Percentiles rank a stretch among this genome's conserved stretches.
Conservation (phyloP, 306 rosid species). For the Cajanus cajan region DNA sequence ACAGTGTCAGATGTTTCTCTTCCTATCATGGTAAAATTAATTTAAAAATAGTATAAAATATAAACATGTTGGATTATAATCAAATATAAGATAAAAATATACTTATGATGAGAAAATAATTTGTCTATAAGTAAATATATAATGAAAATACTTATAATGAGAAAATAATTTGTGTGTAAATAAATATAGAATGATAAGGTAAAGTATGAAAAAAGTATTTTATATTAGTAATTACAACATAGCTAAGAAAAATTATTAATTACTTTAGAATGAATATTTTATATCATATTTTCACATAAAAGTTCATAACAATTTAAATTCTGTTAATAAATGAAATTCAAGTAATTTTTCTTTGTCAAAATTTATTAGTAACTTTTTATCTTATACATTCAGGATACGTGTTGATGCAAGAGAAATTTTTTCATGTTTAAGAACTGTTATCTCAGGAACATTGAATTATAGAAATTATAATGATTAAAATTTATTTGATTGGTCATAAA, state of each 20-base stretch:
- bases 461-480: too few species aligned
- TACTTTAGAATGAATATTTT: not conserved
- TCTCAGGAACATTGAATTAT: too few species aligned
- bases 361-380: too few species aligned
- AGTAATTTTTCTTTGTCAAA: too few species aligned
- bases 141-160: not conserved
- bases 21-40: not conserved
- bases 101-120: not conserved
- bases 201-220: not conserved
- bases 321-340: too few species aligned
- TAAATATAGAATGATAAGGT: not conserved
- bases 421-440: too few species aligned
- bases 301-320: too few species aligned
- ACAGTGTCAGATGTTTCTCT: not conserved
- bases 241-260: not conserved
- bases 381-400: too few species aligned
- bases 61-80: not conserved
- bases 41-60: too few species aligned
- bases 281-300: not conserved
- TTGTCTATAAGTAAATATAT: not conserved
- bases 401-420: too few species aligned
- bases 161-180: not conserved
- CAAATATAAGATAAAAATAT: not conserved
- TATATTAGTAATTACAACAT: not conserved
- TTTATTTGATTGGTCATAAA: too few species aligned